Conservation (phyloP, 768 basidiomycete species). For the Tubosaeta brunneosetosa region DNA sequence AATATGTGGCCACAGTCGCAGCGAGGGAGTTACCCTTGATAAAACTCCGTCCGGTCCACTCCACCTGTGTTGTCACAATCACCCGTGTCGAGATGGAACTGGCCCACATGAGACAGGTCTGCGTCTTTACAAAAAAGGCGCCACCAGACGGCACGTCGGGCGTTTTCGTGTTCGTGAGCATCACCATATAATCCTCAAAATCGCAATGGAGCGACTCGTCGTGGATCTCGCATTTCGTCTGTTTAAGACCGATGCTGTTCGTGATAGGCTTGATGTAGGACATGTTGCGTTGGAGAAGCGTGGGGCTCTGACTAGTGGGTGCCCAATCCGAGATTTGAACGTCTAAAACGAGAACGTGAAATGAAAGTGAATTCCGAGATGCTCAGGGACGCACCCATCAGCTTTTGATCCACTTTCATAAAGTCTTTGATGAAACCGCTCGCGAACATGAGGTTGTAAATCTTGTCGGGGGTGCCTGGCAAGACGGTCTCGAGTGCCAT, state of each 20-base stretch:
- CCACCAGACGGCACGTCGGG: constrained; percentile 95
- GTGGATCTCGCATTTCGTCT: constrained; percentile 91
- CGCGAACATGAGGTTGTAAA: constrained; percentile 93
- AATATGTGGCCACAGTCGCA: not conserved
- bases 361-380: too few relatives aligned
- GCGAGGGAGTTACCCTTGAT: constrained; percentile 66
- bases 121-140: constrained; percentile 90
- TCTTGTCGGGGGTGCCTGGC: constrained; percentile 90
- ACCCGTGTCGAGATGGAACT: constrained; percentile 71
- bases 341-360: constrained; percentile 44
- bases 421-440: constrained; percentile 96
- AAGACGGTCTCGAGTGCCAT: constrained; percentile 71
- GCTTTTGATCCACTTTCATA: constrained; percentile 82
- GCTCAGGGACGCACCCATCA: constrained; percentile 57
- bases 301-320: constrained; percentile 56
- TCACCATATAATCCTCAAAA: constrained; percentile 77
- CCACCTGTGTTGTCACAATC: constrained; percentile 84
- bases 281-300: constrained; percentile 81
- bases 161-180: constrained; percentile 84
- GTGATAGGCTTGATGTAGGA: constrained; percentile 94
- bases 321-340: constrained; percentile 96
- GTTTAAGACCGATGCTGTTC: constrained; percentile 85
- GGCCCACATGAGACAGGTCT: constrained; percentile 95
- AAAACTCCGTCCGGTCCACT: constrained; percentile 96
- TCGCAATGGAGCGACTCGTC: constrained; percentile 82